A percentile compares a stretch with the other conserved stretches of the same genome.
Evolutionary conservation across 2,329 filamentous ascomycete species (phyloP).

Genomic region (Neoarthrinium moseri): DNA sequence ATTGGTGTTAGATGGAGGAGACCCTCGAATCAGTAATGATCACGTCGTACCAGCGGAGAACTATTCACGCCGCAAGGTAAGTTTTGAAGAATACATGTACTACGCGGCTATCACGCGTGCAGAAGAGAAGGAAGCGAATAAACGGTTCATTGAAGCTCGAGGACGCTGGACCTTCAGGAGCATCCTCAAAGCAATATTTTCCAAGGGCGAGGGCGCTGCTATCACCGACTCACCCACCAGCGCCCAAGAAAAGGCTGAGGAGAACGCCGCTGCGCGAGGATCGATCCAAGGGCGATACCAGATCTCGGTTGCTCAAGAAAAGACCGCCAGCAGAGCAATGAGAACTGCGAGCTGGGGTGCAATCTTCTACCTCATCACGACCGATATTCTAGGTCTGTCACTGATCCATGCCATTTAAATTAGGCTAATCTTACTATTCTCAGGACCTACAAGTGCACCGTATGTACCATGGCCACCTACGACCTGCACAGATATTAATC

Average conservation of each 20-base stretch:
- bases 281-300: background rate
- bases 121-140: conserved; percentile 11
- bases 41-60: background rate
- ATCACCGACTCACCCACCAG: background rate
- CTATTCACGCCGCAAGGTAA: conserved; percentile 3
- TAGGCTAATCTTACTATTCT: too few species aligned
- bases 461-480: background rate
- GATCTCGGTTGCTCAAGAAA: conserved; percentile 43
- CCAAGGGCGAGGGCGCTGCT: background rate
- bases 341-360: conserved; percentile 45
- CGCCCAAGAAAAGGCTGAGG: background rate
- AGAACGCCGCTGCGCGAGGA: background rate
- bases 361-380: conserved; percentile 48
- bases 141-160: conserved; percentile 8
- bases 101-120: conserved; percentile 19
- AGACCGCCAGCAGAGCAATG: conserved; percentile 41
- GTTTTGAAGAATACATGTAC: conserved; percentile 22
- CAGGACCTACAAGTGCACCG: background rate
- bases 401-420: too few species aligned
- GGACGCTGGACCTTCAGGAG: conserved; percentile 11
- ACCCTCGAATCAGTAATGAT: background rate
- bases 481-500: background rate
- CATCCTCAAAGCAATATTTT: background rate
- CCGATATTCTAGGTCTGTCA: conserved; percentile 46
- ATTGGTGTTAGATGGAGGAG: background rate